Evolutionary conservation across 1,284 basidiomycete species (phyloP), one percentile per base, ranked within the genome.

Genomic region (Gastroboletus turbinatus): DNA sequence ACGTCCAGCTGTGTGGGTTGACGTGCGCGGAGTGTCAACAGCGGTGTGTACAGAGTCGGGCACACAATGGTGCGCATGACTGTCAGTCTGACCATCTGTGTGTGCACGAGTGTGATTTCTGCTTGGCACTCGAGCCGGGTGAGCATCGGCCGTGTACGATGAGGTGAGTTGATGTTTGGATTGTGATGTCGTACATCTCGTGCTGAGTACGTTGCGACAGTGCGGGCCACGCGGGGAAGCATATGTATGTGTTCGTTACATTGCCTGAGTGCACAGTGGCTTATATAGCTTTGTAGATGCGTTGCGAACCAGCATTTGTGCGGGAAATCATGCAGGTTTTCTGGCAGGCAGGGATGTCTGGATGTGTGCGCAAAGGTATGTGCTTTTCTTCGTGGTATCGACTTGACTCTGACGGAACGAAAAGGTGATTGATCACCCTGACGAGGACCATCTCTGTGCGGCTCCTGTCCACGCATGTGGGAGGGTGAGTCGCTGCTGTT

Each of bases 381-480:
- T 36, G 2, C 1, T 23, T 30, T 38, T 0, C 2, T 32, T 35
- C 2, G 14, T 48, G n/a, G 4, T 9, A 0, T 27, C 14, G 5
- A 11, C 19, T 32, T n/a, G 5, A 36, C 5, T 6, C 21, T 54
- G 5, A 67, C 19, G 8, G 11, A 27, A 5, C 16, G n/a, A 35
- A 29, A 48, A 82, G 81, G 65, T 76, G 14, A 69, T 73, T n/a
- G 70, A 69, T 38, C 80, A 83, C 53, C 38, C 53, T 13, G 81
- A 78, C 2, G 74, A 72, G 0, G 78, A 76, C 4, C 84, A 86
- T 58, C 53, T 78, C 46, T 86, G 84, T 61, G 76, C 81, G 1
- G 79, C 83, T 8, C 67, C 70, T 1, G 63, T 75, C 1, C 84
- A 87, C 59, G 75, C 75, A n/a, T 86, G 85, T 55, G 82, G 82